A percentile compares a stretch with the other conserved stretches of the same genome.
These are phyloP conservation scores for Beauveria pseudobassiana DNA, from an alignment of 2,329 filamentous ascomycete genomes.

Conservation along the genomic window DNA sequence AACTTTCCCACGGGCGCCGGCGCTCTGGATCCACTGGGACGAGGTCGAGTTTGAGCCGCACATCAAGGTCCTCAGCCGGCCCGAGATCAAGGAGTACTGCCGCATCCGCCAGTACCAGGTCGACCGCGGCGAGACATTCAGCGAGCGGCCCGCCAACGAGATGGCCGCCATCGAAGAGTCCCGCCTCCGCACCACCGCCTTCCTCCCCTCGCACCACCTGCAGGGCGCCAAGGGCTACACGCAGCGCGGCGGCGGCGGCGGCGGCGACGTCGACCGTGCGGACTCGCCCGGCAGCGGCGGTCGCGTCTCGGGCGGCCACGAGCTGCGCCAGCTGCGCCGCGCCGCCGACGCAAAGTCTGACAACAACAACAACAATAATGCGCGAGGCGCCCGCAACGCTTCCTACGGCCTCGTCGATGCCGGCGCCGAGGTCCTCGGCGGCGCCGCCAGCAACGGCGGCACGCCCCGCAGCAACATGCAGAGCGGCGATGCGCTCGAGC, in stretches of 20 bases:
- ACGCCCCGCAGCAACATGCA: slow-evolving; percentile 10
- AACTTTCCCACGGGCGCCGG: slow-evolving; percentile 55
- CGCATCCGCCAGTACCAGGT: slow-evolving; percentile 53
- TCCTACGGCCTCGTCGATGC: slow-evolving; percentile 13
- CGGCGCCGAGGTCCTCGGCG: neutral
- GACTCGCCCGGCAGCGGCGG: neutral
- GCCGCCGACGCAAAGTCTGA: slow-evolving; percentile 26
- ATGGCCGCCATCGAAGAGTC: slow-evolving; percentile 44
- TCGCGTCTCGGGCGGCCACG: slow-evolving; percentile 22
- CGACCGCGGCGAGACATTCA: slow-evolving; percentile 42
- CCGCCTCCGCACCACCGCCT: slow-evolving; percentile 32
- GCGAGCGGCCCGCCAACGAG: slow-evolving; percentile 43
- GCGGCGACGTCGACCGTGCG: neutral
- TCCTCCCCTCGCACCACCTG: slow-evolving; percentile 11
- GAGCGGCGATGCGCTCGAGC: slow-evolving; percentile 29
- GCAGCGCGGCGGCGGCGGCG: neutral
- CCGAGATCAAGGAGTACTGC: slow-evolving; percentile 57
- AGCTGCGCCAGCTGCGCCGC: slow-evolving; percentile 37
- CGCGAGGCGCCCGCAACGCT: slow-evolving; percentile 22
- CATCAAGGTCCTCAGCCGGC: slow-evolving; percentile 40
- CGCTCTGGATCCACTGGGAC: slow-evolving; percentile 54
- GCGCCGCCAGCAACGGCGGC: slow-evolving; percentile 11
- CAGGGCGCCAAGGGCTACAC: slow-evolving; percentile 14
- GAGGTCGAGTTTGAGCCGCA: slow-evolving; percentile 53
- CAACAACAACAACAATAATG: slow-evolving; percentile 7